Conservation (phyloP, 2,329 filamentous ascomycete genomes). For the Fusarium nanum region DNA sequence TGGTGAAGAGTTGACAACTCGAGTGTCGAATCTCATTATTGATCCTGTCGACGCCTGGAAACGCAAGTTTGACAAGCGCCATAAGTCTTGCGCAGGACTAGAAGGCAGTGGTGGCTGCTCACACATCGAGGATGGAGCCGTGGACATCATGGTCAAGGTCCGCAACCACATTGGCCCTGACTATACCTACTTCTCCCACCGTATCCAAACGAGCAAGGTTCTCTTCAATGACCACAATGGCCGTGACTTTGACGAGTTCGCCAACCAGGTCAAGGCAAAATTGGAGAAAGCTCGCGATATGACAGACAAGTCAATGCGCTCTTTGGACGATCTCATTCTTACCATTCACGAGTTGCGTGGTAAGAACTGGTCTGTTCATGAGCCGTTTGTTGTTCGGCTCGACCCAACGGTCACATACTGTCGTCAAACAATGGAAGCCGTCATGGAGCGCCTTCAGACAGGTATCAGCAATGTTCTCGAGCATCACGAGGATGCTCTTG, state of each 20-base stretch:
- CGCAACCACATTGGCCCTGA: slow-evolving; percentile 63
- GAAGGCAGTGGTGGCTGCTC: slow-evolving; percentile 54
- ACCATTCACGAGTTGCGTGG: slow-evolving; percentile 60
- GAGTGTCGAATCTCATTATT: slow-evolving; percentile 57
- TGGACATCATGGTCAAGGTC: slow-evolving; percentile 60
- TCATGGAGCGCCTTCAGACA: slow-evolving; percentile 63
- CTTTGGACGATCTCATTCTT: slow-evolving; percentile 62
- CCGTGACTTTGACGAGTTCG: slow-evolving; percentile 59
- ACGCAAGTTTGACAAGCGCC: slow-evolving; percentile 55
- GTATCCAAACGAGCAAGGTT: slow-evolving; percentile 56
- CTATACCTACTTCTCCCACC: slow-evolving; percentile 58
- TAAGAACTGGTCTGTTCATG: slow-evolving; percentile 58
- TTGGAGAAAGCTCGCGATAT: slow-evolving; percentile 54
- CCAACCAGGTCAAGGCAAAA: slow-evolving; percentile 53
- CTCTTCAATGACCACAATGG: slow-evolving; percentile 59
- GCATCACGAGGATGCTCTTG: slow-evolving; percentile 59
- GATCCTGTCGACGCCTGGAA: slow-evolving; percentile 55
- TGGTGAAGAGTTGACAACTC: slow-evolving; percentile 62
- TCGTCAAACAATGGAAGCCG: slow-evolving; percentile 59
- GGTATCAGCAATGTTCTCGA: slow-evolving; percentile 62
- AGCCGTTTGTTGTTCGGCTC: slow-evolving; percentile 60
- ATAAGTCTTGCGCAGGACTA: slow-evolving; percentile 51
- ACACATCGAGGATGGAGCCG: slow-evolving; percentile 57
- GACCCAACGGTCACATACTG: slow-evolving; percentile 57
- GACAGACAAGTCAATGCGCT: slow-evolving; percentile 56